Evolutionary conservation across 345 rosid species (phyloP), one percentile per base, ranked within the genome.

Genomic region (Hibiscus tridactylites): DNA sequence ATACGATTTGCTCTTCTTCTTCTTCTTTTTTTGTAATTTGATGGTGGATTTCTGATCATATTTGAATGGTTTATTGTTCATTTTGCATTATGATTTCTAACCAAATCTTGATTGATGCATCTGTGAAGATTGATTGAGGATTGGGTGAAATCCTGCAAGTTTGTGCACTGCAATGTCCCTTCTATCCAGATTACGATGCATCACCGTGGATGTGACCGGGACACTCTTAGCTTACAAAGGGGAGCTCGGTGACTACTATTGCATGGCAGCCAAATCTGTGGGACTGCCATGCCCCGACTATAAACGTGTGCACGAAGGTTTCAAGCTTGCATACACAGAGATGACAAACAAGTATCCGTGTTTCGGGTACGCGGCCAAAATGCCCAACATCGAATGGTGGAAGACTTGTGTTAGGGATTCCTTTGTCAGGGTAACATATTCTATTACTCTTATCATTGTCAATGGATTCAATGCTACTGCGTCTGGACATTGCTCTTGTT

Each of bases 171-270:
- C 79, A 17, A 83, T 95, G 93, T 83, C 93, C 44, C 80, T 86
- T 66, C 49, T 95, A 72, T 86, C 97, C 39, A 92, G 80, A 60
- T 46, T 95, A 54, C 78, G 96, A 49, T 92, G 96, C 75, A 84
- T 95, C 67, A 95, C 99, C 29, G 81, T 95, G 74, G 99, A 95
- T 89, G 99, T 92, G 29, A 95, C 99, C 21, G 99, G 99, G 54
- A 95, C 99, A 16, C 92, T 95, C 61, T 77, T 95, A 56, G 99
- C 99, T 31, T 95, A 95, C 81, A 95, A 89, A 82, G 99, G 99
- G 60, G 96, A 95, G 80, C 97, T 95, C 69, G 99, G 99, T 69
- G 97, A 95, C 83, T 95, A 92, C 83, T 95, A 92, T 61, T 95
- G 99, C 82, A 95, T 95, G 99, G 99, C 97, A 60, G 97, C 99